Percentiles rank a stretch among this genome's conserved stretches.
Evolutionary conservation across 1,284 basidiomycete species (phyloP).

Genomic region (Sporisorium iseilematis-ciliati): DNA sequence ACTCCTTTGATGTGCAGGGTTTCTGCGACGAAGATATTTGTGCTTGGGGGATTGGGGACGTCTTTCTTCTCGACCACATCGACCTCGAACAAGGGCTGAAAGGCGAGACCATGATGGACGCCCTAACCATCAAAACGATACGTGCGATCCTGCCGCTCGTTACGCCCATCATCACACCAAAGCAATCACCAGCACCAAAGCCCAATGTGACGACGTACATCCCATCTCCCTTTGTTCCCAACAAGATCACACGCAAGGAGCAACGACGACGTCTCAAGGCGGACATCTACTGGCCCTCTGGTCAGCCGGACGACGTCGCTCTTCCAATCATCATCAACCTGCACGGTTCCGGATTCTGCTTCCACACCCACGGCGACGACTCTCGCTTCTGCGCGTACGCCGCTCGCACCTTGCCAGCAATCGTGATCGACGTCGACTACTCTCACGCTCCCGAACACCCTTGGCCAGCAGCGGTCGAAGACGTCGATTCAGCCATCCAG

Average conservation of each 20-base stretch:
- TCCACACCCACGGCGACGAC: constrained; percentile 48
- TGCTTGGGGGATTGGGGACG: not conserved
- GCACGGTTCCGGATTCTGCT: constrained; percentile 56
- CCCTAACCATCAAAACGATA: constrained; percentile 32
- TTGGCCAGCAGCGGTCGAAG: constrained; percentile 81
- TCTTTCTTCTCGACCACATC: constrained; percentile 2
- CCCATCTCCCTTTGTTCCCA: constrained; percentile 41
- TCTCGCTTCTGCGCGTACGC: constrained; percentile 41
- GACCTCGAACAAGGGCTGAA: not conserved
- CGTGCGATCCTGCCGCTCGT: constrained; percentile 42
- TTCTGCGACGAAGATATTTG: not conserved
- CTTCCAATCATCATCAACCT: constrained; percentile 53
- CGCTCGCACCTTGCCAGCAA: constrained; percentile 45
- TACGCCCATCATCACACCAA: constrained; percentile 33
- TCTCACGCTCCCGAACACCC: constrained; percentile 80
- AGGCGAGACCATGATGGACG: constrained; percentile 25
- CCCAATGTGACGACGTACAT: constrained; percentile 41
- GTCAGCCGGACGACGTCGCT: constrained; percentile 21
- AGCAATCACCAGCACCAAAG: constrained; percentile 36
- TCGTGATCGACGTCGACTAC: constrained; percentile 79
- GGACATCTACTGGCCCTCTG: constrained; percentile 39
- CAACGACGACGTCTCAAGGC: constrained; percentile 45
- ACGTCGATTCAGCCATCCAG: constrained; percentile 77
- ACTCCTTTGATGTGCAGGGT: not conserved
- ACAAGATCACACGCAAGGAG: constrained; percentile 37